Percentiles rank a stretch among this genome's conserved stretches.
These are phyloP conservation scores for Elsinoe australis DNA, from an alignment of 2,329 filamentous ascomycete species.

Conservation along the genomic window DNA sequence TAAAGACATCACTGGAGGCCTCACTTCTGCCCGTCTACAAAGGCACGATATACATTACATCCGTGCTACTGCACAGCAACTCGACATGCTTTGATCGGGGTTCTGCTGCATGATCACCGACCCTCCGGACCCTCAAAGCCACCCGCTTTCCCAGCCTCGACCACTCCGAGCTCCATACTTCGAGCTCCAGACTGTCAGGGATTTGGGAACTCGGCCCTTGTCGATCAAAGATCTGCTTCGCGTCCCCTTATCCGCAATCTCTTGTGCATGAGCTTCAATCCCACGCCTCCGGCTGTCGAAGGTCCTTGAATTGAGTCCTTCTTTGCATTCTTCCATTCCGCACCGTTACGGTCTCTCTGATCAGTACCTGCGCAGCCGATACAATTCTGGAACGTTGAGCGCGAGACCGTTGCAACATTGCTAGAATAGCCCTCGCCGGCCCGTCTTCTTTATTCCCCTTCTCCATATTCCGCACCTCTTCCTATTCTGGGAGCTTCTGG, in stretches of 20 bases:
- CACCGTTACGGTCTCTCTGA: slow-evolving; percentile 1
- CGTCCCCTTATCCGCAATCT: slow-evolving; percentile 15
- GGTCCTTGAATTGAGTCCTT: neutral
- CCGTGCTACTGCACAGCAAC: too few relatives aligned
- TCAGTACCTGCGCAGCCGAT: slow-evolving; percentile 13
- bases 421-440: slow-evolving; percentile 10
- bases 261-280: slow-evolving; percentile 7
- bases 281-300: neutral
- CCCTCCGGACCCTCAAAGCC: too few relatives aligned
- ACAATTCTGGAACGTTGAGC: slow-evolving; percentile 15
- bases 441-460: slow-evolving; percentile 7
- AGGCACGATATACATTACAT: too few relatives aligned
- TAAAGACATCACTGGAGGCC: too few relatives aligned
- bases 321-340: slow-evolving; percentile 4
- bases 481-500: slow-evolving; percentile 11
- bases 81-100: too few relatives aligned
- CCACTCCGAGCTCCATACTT: too few relatives aligned
- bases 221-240: slow-evolving; percentile 15
- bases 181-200: slow-evolving; percentile 1
- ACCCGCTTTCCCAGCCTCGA: too few relatives aligned
- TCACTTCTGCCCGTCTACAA: too few relatives aligned
- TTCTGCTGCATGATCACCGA: too few relatives aligned
- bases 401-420: slow-evolving; percentile 13
- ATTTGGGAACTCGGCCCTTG: slow-evolving; percentile 14
- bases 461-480: slow-evolving; percentile 9